These are phyloP conservation scores for Tulasnella sp. DNA, from an alignment of 768 basidiomycete species.

Conservation along the genomic window DNA sequence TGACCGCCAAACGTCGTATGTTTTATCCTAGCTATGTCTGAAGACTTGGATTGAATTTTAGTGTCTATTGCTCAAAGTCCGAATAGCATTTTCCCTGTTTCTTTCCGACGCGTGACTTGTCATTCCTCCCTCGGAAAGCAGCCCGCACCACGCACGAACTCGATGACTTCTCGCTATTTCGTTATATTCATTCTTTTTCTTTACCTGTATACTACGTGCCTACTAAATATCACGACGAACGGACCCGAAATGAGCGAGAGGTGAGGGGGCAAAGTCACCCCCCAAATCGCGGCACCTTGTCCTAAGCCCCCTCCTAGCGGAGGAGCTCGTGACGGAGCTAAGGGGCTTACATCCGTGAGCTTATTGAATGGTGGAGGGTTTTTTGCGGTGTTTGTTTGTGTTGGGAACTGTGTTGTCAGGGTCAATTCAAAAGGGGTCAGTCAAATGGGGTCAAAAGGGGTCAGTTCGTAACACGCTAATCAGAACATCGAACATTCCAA, in stretches of 20 bases:
- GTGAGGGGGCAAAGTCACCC: constrained; percentile 27
- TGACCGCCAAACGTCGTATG: neutral
- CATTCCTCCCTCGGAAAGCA: neutral
- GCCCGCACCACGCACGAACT: neutral
- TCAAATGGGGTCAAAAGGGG: too few relatives aligned
- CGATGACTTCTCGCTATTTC: neutral
- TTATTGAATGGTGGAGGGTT: too few relatives aligned
- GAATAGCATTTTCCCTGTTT: neutral
- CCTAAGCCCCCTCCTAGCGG: neutral
- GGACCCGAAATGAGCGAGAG: neutral
- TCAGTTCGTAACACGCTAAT: too few relatives aligned
- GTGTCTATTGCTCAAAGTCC: neutral
- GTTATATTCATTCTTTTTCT: neutral
- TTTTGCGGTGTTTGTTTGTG: too few relatives aligned
- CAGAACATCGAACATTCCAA: too few relatives aligned
- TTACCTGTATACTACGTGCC: neutral
- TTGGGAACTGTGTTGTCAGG: too few relatives aligned
- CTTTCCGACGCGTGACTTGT: neutral
- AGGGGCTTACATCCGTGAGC: constrained; percentile 2
- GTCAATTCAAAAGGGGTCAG: too few relatives aligned
- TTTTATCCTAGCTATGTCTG: neutral
- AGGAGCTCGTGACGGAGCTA: neutral
- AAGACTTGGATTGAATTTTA: neutral
- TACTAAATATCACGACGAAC: neutral
- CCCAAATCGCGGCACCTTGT: constrained; percentile 1